Base-by-base conservation (phyloP, 805 yeast genomes). In the Ogataea minuta region DNA sequence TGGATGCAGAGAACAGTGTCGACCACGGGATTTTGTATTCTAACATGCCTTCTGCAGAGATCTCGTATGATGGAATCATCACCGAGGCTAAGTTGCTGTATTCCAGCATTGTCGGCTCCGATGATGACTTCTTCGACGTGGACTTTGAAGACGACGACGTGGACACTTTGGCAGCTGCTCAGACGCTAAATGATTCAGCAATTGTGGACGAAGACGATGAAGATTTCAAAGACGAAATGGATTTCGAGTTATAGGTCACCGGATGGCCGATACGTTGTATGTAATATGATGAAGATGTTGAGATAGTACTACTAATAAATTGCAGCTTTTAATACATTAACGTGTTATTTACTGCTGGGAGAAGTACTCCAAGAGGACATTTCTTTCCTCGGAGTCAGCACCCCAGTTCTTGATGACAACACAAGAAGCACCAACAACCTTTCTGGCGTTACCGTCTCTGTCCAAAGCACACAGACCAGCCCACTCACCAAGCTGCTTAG, bases 321-420 rank as follows among this genome's bases (percentile, higher is more conserved):
- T 19, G 21, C 21, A 19, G 21, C 21, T 19, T 19, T 19, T 19
- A 31, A 13, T 39, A 32, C 25, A 28, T 28, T 32, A 39, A 31
- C 14, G 32, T 31, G 6, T 5, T 25, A 39, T 39, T 75, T 84
- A 81, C 74, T 86, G 89, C 69, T 84, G 85, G 64, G 95, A 81
- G 76, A 91, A 88, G 82, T 88, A 90, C 75, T 89, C 95, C 73
- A 93, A 81, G 71, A 93, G 82, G 75, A 87, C 84, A 79, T 81
- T 77, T 79, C 97, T 88, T 79, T 91, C 99, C 67, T 81, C 91
- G 64, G 98, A 84, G 76, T 89, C 96, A 69, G 88, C 95, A 88
- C 99, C 99, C 98, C 98, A 93, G 95, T 89, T 84, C 83, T 86
- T 90, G 81, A 93, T 87, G 64, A 93, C 99, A 69, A 91, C 97